These are phyloP conservation scores for Candida manassasensis DNA, from an alignment of 805 yeast genomes.

Conservation along the genomic window DNA sequence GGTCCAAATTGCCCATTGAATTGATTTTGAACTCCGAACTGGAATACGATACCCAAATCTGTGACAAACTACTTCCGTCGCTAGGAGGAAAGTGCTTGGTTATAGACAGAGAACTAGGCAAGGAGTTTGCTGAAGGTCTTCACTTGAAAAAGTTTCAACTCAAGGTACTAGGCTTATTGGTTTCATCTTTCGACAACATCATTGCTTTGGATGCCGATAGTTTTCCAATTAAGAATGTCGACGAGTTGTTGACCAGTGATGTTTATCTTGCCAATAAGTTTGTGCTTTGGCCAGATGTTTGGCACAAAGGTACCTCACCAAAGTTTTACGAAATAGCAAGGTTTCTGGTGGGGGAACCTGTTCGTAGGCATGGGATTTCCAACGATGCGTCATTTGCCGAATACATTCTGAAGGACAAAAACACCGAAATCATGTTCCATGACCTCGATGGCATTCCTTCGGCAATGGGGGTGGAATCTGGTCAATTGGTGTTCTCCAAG, in stretches of 20 bases:
- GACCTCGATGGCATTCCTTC: conserved; percentile 30
- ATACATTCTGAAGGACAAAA: conserved; percentile 16
- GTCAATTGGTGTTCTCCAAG: conserved; percentile 34
- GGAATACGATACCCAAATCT: conserved; percentile 22
- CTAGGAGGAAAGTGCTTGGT: conserved; percentile 25
- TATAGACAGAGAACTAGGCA: conserved; percentile 22
- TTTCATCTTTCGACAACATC: conserved; percentile 30
- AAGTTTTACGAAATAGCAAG: conserved; percentile 29
- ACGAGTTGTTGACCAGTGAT: conserved; percentile 18
- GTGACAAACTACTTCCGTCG: conserved; percentile 21
- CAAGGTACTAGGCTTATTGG: conserved; percentile 28
- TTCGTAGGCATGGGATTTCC: conserved; percentile 23
- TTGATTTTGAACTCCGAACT: conserved; percentile 21
- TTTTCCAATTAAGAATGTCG: conserved; percentile 28
- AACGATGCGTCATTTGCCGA: conserved; percentile 22
- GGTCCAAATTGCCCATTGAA: conserved; percentile 32
- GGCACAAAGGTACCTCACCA: conserved; percentile 32
- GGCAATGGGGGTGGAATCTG: conserved; percentile 27
- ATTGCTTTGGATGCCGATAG: conserved; percentile 32
- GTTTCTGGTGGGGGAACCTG: conserved; percentile 23
- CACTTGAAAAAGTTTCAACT: conserved; percentile 20
- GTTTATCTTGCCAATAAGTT: conserved; percentile 23
- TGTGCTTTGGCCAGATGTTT: conserved; percentile 34
- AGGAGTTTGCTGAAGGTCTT: conserved; percentile 14
- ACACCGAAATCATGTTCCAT: conserved; percentile 21